These are phyloP conservation scores for Candida krabiensis DNA, from an alignment of 805 yeast species.

Conservation along the genomic window DNA sequence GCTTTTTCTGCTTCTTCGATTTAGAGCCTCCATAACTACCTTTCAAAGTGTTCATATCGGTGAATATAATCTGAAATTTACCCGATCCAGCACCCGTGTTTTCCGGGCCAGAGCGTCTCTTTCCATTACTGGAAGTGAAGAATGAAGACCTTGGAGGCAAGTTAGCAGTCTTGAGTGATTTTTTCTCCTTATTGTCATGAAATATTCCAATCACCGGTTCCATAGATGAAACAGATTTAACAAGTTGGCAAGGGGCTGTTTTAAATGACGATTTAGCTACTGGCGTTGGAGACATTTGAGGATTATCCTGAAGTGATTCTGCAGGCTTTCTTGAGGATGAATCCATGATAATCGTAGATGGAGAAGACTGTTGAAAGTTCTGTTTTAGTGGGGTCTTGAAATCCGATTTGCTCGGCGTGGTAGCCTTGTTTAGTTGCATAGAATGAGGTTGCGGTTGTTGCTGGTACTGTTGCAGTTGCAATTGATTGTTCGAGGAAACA, in stretches of 20 bases:
- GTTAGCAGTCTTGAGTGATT: constrained; percentile 12
- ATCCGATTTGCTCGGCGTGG: constrained; percentile 18
- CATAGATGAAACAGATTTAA: constrained; percentile 26
- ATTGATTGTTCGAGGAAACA: constrained; percentile 7
- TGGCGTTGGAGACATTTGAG: constrained; percentile 34
- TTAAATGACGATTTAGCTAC: constrained; percentile 28
- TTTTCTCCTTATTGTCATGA: constrained; percentile 17
- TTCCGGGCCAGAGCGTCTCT: constrained; percentile 15
- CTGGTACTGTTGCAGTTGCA: constrained; percentile 6
- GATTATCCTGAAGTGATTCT: constrained; percentile 5
- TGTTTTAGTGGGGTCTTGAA: constrained; percentile 24
- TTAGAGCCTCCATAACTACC: constrained; percentile 20
- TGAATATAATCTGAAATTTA: constrained; percentile 46
- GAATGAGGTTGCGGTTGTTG: constrained; percentile 7
- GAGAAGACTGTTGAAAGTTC: constrained; percentile 30
- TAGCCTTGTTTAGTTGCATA: constrained; percentile 3
- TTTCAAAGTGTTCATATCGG: constrained; percentile 37
- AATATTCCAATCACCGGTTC: constrained; percentile 36
- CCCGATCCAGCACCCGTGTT: constrained; percentile 40
- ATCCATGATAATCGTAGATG: constrained; percentile 33
- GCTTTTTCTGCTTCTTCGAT: constrained; percentile 13
- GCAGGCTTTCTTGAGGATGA: constrained; percentile 25
- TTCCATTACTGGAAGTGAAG: constrained; percentile 1
- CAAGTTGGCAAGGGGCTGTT: constrained; percentile 27
- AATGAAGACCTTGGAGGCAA: constrained; percentile 5